Conservation (phyloP, 257 asterid species). For the Petrea volubilis region DNA sequence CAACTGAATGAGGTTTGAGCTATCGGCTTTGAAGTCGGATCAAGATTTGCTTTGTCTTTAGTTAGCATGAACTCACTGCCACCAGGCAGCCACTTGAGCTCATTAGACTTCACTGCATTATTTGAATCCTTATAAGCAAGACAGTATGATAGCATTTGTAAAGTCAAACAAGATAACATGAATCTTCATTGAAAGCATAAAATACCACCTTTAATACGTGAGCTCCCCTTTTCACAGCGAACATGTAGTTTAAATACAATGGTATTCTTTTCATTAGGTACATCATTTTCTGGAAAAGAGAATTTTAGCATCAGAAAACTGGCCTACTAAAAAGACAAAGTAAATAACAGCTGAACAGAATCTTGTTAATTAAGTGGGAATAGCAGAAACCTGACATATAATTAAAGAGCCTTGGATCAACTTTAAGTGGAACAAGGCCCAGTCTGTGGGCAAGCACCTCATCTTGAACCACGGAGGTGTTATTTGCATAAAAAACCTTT, state of each 20-base stretch:
- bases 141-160: constrained; percentile 10
- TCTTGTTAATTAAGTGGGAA: not conserved
- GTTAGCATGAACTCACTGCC: constrained; percentile 71
- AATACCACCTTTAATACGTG: constrained; percentile 58
- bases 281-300: constrained; percentile 68
- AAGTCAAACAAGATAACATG: constrained; percentile 1
- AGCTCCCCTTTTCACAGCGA: constrained; percentile 51
- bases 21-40: constrained; percentile 46
- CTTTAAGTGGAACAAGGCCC: constrained; percentile 86
- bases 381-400: constrained; percentile 68
- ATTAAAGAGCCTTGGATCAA: constrained; percentile 83
- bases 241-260: constrained; percentile 81
- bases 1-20: constrained; percentile 81
- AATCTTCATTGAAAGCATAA: not conserved
- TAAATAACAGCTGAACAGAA: constrained; percentile 4
- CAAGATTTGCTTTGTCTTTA: constrained; percentile 39
- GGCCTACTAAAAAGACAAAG: constrained; percentile 20
- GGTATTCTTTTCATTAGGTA: constrained; percentile 80
- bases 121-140: constrained; percentile 12
- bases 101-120: constrained; percentile 60
- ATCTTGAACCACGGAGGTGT: constrained; percentile 92
- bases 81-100: constrained; percentile 79
- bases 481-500: constrained; percentile 86
- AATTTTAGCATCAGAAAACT: constrained; percentile 29
- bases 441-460: constrained; percentile 95